Base-by-base conservation (phyloP, 1,284 basidiomycete species). In the Trichosporon asahii region DNA sequence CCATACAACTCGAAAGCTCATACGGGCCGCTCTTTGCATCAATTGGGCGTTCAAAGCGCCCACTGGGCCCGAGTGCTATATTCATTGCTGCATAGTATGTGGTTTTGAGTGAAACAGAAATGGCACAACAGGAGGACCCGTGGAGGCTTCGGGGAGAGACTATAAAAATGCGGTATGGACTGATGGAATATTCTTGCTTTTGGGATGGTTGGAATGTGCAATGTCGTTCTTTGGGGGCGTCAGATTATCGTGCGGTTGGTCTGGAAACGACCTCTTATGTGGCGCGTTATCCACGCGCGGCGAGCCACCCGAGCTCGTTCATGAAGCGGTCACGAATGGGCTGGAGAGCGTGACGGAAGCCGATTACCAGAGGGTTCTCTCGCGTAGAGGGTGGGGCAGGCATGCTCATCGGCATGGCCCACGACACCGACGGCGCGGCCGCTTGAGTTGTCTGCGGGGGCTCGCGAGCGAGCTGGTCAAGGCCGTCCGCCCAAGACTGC, bases 281-380 rank as follows among this genome's bases (percentile, higher is more conserved):
- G 15, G 25, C 11, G 44, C 9, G 15, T 33, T 31, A 61, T 31
- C 27, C 57, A 6, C 57, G 57, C 29, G 57, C 67, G 8, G 65
- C 71, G n/a, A 82, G 72, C 80, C 80, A 82, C 2, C 80, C 80
- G 11, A 82, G 72, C 66, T 78, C 74, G 55, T 68, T 71, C 53
- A 74, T 64, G 61, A 82, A 80, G 9, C 73, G 70, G 23, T 77
- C 69, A 14, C 75, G 72, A 18, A 78, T 61, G 2, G 78, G 77
- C n/a, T 35, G 57, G 15, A 82, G 66, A 0, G 80, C 80, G 23
- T 74, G 66, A 9, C 72, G 68, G 72, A 79, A 81, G 1, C 78
- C 76, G 3, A 66, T 61, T 15, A 77, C 76, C 6, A 79, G 68
- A 0, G 74, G 61, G 68, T 73, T 70, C 25, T 69, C 33, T 2